These are phyloP conservation scores for Bipolaris oryzae DNA, from an alignment of 2,329 filamentous ascomycete species.

Conservation along the genomic window DNA sequence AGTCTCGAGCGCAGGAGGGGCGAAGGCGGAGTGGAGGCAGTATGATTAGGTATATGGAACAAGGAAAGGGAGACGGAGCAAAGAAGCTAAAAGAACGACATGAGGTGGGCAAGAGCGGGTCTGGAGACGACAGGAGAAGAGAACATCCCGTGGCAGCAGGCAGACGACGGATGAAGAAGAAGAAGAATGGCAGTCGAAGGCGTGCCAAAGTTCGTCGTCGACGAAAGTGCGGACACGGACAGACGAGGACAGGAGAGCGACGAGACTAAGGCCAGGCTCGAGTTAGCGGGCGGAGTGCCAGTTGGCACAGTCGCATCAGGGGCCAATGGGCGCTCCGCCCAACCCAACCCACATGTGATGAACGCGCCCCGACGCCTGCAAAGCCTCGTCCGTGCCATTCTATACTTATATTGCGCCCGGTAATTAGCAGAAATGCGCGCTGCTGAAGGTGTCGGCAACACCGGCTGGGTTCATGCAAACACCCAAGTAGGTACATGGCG, in stretches of 20 bases:
- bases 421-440: neutral
- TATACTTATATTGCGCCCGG: constrained; percentile 5
- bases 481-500: too few species aligned
- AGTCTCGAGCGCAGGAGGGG: constrained; percentile 23
- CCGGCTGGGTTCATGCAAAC: neutral
- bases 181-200: constrained; percentile 25
- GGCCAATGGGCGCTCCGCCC: constrained; percentile 1
- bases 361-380: constrained; percentile 11
- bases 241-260: constrained; percentile 16
- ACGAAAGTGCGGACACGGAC: constrained; percentile 21
- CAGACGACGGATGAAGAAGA: constrained; percentile 22
- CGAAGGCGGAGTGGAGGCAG: constrained; percentile 33
- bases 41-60: constrained; percentile 40
- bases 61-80: constrained; percentile 40
- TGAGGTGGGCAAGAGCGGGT: constrained; percentile 39
- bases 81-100: constrained; percentile 48
- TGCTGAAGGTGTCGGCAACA: neutral
- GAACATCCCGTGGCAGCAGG: constrained; percentile 43
- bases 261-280: constrained; percentile 16
- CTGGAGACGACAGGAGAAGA: constrained; percentile 36
- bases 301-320: constrained; percentile 14
- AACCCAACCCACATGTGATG: neutral
- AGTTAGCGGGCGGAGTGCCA: constrained; percentile 7
- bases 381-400: constrained; percentile 4
- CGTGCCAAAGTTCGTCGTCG: constrained; percentile 22